A percentile compares a stretch with the other conserved stretches of the same genome.
phyloP scores from a whole-genome alignment of 768 basidiomycete genomes.

The Bullera alba region DNA sequence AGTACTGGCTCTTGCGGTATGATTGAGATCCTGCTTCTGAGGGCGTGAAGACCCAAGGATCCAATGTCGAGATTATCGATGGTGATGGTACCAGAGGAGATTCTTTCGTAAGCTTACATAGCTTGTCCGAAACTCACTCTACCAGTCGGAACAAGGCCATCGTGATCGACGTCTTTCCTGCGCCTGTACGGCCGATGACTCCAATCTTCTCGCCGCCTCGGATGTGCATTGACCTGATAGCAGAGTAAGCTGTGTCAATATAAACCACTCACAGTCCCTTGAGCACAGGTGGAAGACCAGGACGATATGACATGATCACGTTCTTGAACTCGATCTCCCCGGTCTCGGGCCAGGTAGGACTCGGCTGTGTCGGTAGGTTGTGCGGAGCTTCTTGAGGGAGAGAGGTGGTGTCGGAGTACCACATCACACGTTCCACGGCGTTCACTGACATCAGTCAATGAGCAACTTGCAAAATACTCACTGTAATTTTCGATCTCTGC shows the following conservation, averaged over 20 bases:
- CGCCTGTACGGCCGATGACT: constrained; percentile 80
- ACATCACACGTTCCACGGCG: constrained; percentile 56
- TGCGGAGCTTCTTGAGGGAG: constrained; percentile 63
- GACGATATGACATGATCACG: constrained; percentile 71
- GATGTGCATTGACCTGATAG: constrained; percentile 54
- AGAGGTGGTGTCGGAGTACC: constrained; percentile 64
- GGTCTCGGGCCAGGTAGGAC: constrained; percentile 62
- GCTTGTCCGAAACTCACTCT: constrained; percentile 17
- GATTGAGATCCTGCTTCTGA: constrained; percentile 30
- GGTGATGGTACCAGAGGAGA: constrained; percentile 61
- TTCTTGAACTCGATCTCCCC: constrained; percentile 67
- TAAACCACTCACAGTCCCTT: constrained; percentile 55
- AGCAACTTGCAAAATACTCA: constrained; percentile 17
- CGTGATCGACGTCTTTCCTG: constrained; percentile 83
- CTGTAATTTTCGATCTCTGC: constrained; percentile 79
- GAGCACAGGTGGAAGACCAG: constrained; percentile 72
- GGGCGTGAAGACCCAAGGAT: constrained; percentile 62
- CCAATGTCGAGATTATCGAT: constrained; percentile 79
- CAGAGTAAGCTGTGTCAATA: neutral
- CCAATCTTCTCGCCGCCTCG: constrained; percentile 79
- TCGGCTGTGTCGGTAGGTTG: constrained; percentile 54
- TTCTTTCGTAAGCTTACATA: constrained; percentile 28
- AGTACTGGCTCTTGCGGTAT: constrained; percentile 41
- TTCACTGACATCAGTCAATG: constrained; percentile 18
- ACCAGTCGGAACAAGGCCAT: constrained; percentile 64